phyloP scores from a whole-genome alignment of 768 basidiomycete genomes.

The Calocybe gangraenosa region DNA sequence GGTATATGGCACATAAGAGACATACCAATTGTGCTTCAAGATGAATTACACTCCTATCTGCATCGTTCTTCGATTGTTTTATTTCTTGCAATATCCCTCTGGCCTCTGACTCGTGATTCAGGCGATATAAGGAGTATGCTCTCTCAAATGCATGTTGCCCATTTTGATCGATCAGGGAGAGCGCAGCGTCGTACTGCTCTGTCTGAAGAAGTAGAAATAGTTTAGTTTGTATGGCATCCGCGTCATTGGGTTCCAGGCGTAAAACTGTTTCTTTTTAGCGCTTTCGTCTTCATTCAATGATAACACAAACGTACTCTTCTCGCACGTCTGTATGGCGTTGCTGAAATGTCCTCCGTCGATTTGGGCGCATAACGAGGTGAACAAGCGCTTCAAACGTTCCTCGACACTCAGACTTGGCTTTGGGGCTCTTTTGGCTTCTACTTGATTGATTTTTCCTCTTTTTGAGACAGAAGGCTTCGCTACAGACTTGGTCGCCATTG shows the following conservation, averaged over 20 bases:
- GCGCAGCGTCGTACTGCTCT: slow-evolving; percentile 72
- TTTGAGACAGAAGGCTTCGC: slow-evolving; percentile 4
- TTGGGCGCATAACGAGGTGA: slow-evolving; percentile 79
- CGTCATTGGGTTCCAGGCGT: slow-evolving; percentile 57
- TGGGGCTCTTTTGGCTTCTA: neutral
- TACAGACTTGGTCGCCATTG: slow-evolving; percentile 13
- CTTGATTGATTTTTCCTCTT: slow-evolving; percentile 9
- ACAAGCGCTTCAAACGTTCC: slow-evolving; percentile 53
- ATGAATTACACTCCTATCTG: slow-evolving; percentile 65
- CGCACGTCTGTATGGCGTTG: slow-evolving; percentile 88
- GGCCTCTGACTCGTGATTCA: slow-evolving; percentile 76
- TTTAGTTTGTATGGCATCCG: slow-evolving; percentile 78
- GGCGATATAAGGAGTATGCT: slow-evolving; percentile 80
- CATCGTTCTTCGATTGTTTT: slow-evolving; percentile 39
- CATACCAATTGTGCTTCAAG: slow-evolving; percentile 87
- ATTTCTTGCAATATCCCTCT: slow-evolving; percentile 43
- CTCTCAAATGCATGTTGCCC: slow-evolving; percentile 53
- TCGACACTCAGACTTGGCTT: slow-evolving; percentile 29
- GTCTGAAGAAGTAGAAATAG: slow-evolving; percentile 86
- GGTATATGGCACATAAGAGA: slow-evolving; percentile 10
- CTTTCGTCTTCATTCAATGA: neutral
- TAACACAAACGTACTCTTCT: slow-evolving; percentile 65
- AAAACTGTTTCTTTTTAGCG: slow-evolving; percentile 50
- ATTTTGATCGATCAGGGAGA: slow-evolving; percentile 48
- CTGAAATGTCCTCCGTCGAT: slow-evolving; percentile 85